phyloP scores from a whole-genome alignment of 345 rosid species.

The Alliaria petiolata region DNA sequence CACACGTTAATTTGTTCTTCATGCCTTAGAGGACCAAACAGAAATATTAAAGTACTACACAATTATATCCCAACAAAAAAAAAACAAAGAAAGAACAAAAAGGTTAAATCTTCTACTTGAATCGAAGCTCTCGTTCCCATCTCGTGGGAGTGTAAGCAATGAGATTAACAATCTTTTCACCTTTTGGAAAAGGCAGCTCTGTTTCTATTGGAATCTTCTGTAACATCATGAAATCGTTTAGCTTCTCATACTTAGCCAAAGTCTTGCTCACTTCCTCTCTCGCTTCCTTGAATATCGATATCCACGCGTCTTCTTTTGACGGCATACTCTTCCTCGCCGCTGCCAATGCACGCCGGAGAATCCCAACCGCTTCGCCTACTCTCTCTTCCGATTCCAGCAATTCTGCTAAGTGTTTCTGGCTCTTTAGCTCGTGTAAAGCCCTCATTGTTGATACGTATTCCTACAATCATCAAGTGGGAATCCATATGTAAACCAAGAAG shows the following conservation, averaged over 20 bases:
- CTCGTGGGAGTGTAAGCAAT: constrained; percentile 49
- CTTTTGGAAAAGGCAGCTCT: constrained; percentile 55
- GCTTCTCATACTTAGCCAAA: constrained; percentile 48
- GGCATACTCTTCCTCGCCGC: constrained; percentile 39
- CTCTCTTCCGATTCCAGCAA: constrained; percentile 36
- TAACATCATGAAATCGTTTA: constrained; percentile 59
- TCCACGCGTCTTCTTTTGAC: constrained; percentile 52
- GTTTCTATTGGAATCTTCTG: constrained; percentile 43
- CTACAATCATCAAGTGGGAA: constrained; percentile 27
- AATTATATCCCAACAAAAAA: too few species aligned
- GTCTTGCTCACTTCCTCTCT: constrained; percentile 36
- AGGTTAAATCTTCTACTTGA: constrained; percentile 43
- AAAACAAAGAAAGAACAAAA: too few species aligned
- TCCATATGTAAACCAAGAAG: not conserved
- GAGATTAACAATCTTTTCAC: constrained; percentile 52
- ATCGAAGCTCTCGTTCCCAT: constrained; percentile 48
- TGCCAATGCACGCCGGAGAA: constrained; percentile 49
- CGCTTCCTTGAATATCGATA: constrained; percentile 39
- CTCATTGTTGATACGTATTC: constrained; percentile 52
- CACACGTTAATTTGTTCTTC: constrained; percentile 8
- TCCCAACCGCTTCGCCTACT: constrained; percentile 55
- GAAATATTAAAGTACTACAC: not conserved
- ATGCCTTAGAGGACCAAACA: not conserved
- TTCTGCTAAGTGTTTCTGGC: constrained; percentile 52
- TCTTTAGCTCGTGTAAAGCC: constrained; percentile 61